Conservation (phyloP, 139 green algal genomes). For the Desmodesmus armatus region DNA sequence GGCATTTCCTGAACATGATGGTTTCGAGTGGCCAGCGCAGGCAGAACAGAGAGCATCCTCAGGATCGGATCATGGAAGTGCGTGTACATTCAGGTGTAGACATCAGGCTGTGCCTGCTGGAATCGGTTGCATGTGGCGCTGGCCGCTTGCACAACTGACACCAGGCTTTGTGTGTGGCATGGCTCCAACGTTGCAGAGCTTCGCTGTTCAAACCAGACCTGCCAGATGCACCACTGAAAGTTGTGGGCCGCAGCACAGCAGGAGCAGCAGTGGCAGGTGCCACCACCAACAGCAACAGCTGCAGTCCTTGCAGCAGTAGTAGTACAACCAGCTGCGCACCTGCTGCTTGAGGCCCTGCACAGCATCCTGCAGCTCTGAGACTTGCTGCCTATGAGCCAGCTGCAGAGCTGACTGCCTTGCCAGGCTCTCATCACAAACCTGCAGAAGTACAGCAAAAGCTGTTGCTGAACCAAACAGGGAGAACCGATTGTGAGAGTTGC, state of each 20-base stretch:
- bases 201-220: no score
- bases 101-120: background rate
- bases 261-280: no score
- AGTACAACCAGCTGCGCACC: background rate
- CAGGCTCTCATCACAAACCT: background rate
- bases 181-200: no score
- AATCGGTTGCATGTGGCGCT: background rate
- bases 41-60: background rate
- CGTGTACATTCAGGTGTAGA: background rate
- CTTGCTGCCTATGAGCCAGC: slow-evolving; percentile 26
- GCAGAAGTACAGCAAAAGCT: background rate
- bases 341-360: slow-evolving; percentile 12
- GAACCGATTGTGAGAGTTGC: no score
- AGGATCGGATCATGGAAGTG: background rate
- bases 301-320: background rate
- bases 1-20: no score
- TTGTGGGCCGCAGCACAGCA: no score
- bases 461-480: background rate
- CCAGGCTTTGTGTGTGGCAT: background rate
- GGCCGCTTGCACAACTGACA: background rate
- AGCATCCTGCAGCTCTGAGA: slow-evolving; percentile 15
- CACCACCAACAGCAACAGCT: background rate
- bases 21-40: no score
- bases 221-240: no score
- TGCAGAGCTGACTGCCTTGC: background rate